Conservation (phyloP, 768 basidiomycete genomes). For the Panaeolus papilionaceus region DNA sequence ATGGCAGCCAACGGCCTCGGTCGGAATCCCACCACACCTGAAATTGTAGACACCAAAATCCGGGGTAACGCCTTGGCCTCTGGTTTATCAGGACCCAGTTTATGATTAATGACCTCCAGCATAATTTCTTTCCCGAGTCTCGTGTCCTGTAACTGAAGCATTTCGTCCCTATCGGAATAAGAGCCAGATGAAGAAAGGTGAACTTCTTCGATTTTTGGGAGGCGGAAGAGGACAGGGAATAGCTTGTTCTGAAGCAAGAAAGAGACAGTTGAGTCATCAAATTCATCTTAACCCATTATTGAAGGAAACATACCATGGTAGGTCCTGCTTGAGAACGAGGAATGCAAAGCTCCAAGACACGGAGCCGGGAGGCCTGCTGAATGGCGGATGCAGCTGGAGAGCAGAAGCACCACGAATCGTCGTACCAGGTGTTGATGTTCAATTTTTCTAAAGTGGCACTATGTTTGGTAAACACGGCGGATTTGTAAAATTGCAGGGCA, state of each 20-base stretch:
- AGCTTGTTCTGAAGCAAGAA: background rate
- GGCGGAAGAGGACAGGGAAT: background rate
- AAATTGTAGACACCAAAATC: background rate
- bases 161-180: conserved; percentile 2
- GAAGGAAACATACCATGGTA: background rate
- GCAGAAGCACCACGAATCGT: conserved; percentile 1
- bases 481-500: background rate
- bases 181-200: background rate
- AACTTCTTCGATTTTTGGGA: background rate
- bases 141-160: background rate
- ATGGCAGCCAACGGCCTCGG: background rate
- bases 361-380: background rate
- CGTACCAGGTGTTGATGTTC: conserved; percentile 2
- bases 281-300: background rate
- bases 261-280: background rate
- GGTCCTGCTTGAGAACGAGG: background rate
- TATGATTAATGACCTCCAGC: background rate
- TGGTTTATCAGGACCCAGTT: background rate
- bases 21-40: background rate
- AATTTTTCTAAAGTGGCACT: background rate
- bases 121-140: background rate
- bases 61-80: background rate
- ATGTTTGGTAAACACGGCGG: background rate
- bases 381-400: background rate
- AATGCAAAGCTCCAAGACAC: background rate